These are phyloP conservation scores for Peronospora tabacina DNA, from an alignment of 352 stramenopile genomes.

Conservation along the genomic window DNA sequence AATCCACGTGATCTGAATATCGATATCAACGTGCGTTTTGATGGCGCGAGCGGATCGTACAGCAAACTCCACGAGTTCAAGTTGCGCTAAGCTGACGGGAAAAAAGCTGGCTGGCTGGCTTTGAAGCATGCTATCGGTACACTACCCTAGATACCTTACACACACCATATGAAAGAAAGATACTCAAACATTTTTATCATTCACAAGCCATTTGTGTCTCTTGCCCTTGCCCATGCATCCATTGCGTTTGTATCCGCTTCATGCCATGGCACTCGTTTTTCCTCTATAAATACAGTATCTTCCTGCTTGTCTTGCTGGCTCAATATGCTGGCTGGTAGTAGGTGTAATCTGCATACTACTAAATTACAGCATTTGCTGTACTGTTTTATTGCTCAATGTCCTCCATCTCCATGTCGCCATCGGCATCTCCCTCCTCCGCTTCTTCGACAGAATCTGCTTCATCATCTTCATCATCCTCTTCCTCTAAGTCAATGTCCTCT, in stretches of 20 bases:
- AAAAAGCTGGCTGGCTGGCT: not conserved
- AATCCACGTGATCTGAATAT: constrained; percentile 94
- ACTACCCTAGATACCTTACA: constrained; percentile 26
- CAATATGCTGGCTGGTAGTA: not conserved
- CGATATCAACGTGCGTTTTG: constrained; percentile 73
- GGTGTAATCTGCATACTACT: constrained; percentile 7
- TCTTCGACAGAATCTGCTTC: constrained; percentile 60
- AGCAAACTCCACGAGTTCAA: constrained; percentile 68
- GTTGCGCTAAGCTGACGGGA: constrained; percentile 47
- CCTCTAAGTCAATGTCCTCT: constrained; percentile 63
- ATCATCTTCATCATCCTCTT: constrained; percentile 60
- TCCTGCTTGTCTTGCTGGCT: constrained; percentile 12
- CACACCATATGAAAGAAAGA: constrained; percentile 28
- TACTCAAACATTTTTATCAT: constrained; percentile 27
- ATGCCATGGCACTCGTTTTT: constrained; percentile 15
- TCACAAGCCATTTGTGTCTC: not conserved
- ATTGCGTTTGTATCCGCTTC: constrained; percentile 9
- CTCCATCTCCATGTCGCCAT: constrained; percentile 74
- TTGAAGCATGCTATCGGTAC: constrained; percentile 8
- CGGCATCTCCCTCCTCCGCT: constrained; percentile 58
- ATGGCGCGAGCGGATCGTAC: constrained; percentile 61
- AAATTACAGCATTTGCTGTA: constrained; percentile 5
- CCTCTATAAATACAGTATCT: constrained; percentile 71
- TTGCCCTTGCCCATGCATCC: not conserved
- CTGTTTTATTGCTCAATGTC: constrained; percentile 31